Base-by-base conservation (phyloP, 176 grass and related monocot species). In the Canna indica region DNA sequence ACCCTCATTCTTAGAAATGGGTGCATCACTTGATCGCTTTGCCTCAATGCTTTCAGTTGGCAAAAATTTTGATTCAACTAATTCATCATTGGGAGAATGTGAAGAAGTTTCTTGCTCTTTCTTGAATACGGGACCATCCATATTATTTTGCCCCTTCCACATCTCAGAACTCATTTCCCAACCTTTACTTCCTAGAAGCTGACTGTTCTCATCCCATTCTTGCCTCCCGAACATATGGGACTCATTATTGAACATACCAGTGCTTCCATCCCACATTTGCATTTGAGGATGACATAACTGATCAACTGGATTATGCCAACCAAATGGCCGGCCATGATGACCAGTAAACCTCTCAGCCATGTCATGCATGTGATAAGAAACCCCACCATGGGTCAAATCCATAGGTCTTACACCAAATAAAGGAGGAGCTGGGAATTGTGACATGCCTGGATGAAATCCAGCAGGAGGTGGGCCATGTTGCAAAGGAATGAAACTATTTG, bases 361-460 rank as follows among this genome's bases (percentile, higher is more conserved):
- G 14, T 94, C 95, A 80, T 93, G 90, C 77, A 99, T 75, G 54
- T 85, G 85, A 91, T 91, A 96, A 42, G 88, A 85, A 64, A 91
- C 81, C 81, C 88, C 86, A 68, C 75, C 63, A 67, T 90, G 92
- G 44, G 75, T 79, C 71, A 99, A 75, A 75, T 94, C 88, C 75
- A 99, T 75, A 61, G 90, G 90, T 64, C 95, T 87, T 31, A 94
- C 72, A 44, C 84, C 84, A 83, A 93, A 99, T 71, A 99, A 69
- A 71, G 90, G 84, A 33, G 90, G 84, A 26, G 34, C 81, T 31
- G 78, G 73, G 84, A 94, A 99, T 48, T 85, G 90, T 36, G 87
- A 82, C 30, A 91, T 76, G 67, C 82, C 66, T 8, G 80, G 85
- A 70, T 88, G 84, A 79, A 99, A 99, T 77, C 90, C 87, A 71